Percentiles rank a stretch among this genome's conserved stretches.
Evolutionary conservation across 2,329 filamentous ascomycete genomes (phyloP).

Genomic region (Pseudocercospora macadamiae): DNA sequence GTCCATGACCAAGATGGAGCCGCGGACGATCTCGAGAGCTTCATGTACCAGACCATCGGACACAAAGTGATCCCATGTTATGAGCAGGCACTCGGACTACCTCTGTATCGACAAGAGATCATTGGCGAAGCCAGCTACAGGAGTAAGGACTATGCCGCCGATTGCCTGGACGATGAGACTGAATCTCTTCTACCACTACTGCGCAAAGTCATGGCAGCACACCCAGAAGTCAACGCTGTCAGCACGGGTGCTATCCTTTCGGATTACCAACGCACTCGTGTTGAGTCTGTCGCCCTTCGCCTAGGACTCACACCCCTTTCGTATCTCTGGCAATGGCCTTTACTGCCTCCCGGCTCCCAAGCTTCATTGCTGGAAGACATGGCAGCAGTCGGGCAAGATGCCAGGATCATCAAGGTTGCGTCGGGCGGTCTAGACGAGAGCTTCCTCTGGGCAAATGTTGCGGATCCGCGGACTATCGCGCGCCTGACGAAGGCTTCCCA

Average conservation of each 20-base stretch:
- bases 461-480: conserved; percentile 53
- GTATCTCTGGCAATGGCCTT: conserved; percentile 90
- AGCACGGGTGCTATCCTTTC: conserved; percentile 91
- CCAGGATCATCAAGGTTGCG: conserved; percentile 93
- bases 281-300: conserved; percentile 86
- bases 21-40: conserved; percentile 80
- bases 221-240: conserved; percentile 83
- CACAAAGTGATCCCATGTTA: conserved; percentile 87
- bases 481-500: conserved; percentile 59
- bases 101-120: conserved; percentile 81
- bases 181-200: conserved; percentile 82
- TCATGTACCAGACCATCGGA: conserved; percentile 99
- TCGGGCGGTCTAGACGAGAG: conserved; percentile 82
- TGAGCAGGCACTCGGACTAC: conserved; percentile 73
- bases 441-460: conserved; percentile 80
- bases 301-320: conserved; percentile 81
- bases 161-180: conserved; percentile 69
- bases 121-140: conserved; percentile 70
- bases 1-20: conserved; percentile 25
- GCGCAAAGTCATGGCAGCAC: conserved; percentile 63
- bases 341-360: conserved; percentile 60
- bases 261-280: conserved; percentile 93
- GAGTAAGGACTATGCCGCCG: conserved; percentile 68
- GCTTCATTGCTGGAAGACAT: conserved; percentile 75
- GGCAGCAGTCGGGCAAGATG: conserved; percentile 74